Conservation (phyloP, 257 asterid genomes). For the Galeopsis tetrahit region DNA sequence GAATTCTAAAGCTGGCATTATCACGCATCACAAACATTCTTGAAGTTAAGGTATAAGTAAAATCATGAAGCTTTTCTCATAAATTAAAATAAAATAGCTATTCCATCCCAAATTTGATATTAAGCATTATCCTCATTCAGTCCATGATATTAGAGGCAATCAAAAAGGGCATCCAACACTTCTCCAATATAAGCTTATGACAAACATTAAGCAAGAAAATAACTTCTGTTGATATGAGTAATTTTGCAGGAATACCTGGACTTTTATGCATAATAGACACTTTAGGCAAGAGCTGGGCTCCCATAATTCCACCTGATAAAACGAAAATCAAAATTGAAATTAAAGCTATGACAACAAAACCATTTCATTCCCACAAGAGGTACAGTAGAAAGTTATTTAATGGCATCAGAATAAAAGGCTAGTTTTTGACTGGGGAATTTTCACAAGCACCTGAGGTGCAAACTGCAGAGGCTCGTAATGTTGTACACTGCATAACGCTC, state of each 20-base stretch:
- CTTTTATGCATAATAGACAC: conserved; percentile 31
- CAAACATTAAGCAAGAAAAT: background rate
- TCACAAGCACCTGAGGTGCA: conserved; percentile 41
- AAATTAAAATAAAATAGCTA: background rate
- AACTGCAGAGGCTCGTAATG: background rate
- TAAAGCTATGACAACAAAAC: background rate
- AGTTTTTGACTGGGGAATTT: conserved; percentile 33
- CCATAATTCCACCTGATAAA: conserved; percentile 40
- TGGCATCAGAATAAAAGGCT: conserved; percentile 3
- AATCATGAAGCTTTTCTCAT: background rate
- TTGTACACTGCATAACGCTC: background rate
- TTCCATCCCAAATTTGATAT: background rate
- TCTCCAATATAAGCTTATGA: conserved; percentile 22
- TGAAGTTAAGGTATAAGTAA: conserved; percentile 4
- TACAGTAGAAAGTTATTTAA: conserved; percentile 1
- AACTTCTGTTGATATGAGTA: background rate
- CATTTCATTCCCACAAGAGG: conserved; percentile 11
- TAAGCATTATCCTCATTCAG: background rate
- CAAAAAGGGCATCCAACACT: background rate
- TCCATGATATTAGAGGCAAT: conserved; percentile 11
- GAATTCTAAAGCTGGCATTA: background rate
- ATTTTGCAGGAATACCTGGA: conserved; percentile 38
- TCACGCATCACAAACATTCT: background rate
- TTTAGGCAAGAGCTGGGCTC: conserved; percentile 36
- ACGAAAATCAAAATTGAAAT: conserved; percentile 3